Percentiles rank a stretch among this genome's conserved stretches.
Conservation (phyloP, 2,329 filamentous ascomycete genomes). For the Aspergillus phoenicis region DNA sequence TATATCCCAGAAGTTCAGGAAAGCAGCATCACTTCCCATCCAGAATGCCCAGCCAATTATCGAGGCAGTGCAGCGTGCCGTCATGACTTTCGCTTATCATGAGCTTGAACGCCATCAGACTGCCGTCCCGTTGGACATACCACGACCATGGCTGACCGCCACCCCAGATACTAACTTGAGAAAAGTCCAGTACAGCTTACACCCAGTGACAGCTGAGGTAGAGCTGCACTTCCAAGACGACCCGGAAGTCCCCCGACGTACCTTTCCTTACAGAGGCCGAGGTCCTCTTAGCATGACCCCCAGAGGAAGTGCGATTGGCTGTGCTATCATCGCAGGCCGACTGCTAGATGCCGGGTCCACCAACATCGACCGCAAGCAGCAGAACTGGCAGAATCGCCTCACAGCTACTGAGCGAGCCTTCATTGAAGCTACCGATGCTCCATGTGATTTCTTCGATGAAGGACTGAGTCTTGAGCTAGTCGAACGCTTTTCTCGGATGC, state of each 20-base stretch:
- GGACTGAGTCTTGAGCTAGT: no score
- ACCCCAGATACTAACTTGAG: constrained; percentile 16
- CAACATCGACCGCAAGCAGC: constrained; percentile 28
- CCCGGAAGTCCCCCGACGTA: neutral
- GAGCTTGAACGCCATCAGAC: constrained; percentile 35
- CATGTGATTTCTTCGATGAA: constrained; percentile 30
- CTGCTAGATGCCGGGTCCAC: constrained; percentile 43
- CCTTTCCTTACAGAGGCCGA: constrained; percentile 29
- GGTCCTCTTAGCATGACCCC: constrained; percentile 31
- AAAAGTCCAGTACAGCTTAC: constrained; percentile 20
- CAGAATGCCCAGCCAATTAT: constrained; percentile 1
- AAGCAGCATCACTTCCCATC: no score
- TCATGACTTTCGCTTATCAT: constrained; percentile 32
- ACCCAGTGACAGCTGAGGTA: constrained; percentile 21
- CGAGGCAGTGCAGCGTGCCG: constrained; percentile 27
- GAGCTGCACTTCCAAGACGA: constrained; percentile 15
- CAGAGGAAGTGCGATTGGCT: constrained; percentile 33
- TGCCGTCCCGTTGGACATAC: constrained; percentile 17
- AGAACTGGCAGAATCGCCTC: constrained; percentile 20
- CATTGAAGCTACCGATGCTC: constrained; percentile 30
- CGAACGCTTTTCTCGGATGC: no score
- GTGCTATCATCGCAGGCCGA: constrained; percentile 37
- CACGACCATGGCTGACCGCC: constrained; percentile 20
- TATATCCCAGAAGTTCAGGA: no score
- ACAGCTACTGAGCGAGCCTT: constrained; percentile 27